These are phyloP conservation scores for Metahyphopichia silvanorum DNA, from an alignment of 805 yeast species.

Conservation along the genomic window DNA sequence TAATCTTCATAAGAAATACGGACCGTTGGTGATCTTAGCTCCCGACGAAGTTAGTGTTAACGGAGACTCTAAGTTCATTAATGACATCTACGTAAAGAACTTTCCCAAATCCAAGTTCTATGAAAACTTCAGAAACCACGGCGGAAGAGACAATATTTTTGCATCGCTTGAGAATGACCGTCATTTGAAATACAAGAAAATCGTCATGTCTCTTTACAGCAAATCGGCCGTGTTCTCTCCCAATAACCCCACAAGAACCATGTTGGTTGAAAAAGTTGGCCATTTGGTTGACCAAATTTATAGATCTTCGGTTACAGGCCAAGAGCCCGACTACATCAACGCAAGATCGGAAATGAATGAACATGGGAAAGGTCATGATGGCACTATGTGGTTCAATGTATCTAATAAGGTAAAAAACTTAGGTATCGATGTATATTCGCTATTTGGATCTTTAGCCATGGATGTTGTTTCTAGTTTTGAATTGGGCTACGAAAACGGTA, in stretches of 20 bases:
- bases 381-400: slow-evolving; percentile 29
- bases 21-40: slow-evolving; percentile 58
- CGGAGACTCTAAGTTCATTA: slow-evolving; percentile 45
- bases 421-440: slow-evolving; percentile 51
- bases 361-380: slow-evolving; percentile 32
- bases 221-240: slow-evolving; percentile 31
- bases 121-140: slow-evolving; percentile 57
- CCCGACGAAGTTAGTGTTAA: slow-evolving; percentile 62
- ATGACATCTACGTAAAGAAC: slow-evolving; percentile 55
- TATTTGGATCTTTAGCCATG: slow-evolving; percentile 73
- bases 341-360: slow-evolving; percentile 28
- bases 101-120: slow-evolving; percentile 58
- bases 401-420: slow-evolving; percentile 22
- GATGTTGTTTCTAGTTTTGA: slow-evolving; percentile 63
- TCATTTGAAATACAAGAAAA: slow-evolving; percentile 40
- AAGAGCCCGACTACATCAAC: slow-evolving; percentile 30
- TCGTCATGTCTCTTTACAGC: slow-evolving; percentile 29
- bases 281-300: slow-evolving; percentile 25
- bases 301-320: slow-evolving; percentile 26
- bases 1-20: slow-evolving; percentile 51
- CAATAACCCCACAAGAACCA: slow-evolving; percentile 23
- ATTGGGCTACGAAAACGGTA: slow-evolving; percentile 49
- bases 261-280: slow-evolving; percentile 22
- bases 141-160: slow-evolving; percentile 53
- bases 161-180: slow-evolving; percentile 47